Conservation (phyloP, 176 grass and related monocot species). For the Aechmea fasciata region DNA sequence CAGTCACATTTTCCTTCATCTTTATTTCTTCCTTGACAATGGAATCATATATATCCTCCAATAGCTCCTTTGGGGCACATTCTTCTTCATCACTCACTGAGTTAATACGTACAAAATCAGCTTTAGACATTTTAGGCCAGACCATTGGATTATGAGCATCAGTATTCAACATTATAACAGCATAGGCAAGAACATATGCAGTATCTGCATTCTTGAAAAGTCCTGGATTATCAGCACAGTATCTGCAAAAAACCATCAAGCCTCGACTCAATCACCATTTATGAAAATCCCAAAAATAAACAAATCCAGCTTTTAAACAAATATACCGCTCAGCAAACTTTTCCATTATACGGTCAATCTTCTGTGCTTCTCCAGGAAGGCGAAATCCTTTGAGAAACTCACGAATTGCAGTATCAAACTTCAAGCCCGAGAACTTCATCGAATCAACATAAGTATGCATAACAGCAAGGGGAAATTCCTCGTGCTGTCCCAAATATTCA, state of each 20-base stretch:
- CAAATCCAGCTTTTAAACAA: slow-evolving; percentile 13
- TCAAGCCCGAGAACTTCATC: slow-evolving; percentile 90
- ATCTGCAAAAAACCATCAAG: slow-evolving; percentile 51
- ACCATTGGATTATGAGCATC: slow-evolving; percentile 99
- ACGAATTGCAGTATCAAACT: slow-evolving; percentile 88
- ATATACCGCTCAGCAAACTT: slow-evolving; percentile 98
- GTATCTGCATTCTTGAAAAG: slow-evolving; percentile 99
- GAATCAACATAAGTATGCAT: slow-evolving; percentile 99
- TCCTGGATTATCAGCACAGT: slow-evolving; percentile 97
- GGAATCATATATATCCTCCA: slow-evolving; percentile 97
- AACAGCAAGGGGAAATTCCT: slow-evolving; percentile 94
- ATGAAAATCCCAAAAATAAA: slow-evolving; percentile 10
- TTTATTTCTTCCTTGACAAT: slow-evolving; percentile 96
- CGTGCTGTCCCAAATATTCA: slow-evolving; percentile 98
- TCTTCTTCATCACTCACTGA: slow-evolving; percentile 75
- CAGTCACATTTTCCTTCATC: slow-evolving; percentile 58
- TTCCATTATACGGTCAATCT: slow-evolving; percentile 99
- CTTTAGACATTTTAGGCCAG: slow-evolving; percentile 97
- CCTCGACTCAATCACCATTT: slow-evolving; percentile 17
- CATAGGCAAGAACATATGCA: slow-evolving; percentile 98
- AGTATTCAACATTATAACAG: slow-evolving; percentile 99
- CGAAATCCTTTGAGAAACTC: slow-evolving; percentile 92
- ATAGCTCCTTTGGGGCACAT: slow-evolving; percentile 75
- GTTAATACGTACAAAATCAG: slow-evolving; percentile 90
- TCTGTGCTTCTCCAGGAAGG: slow-evolving; percentile 98